phyloP scores from a whole-genome alignment of 495 filamentous ascomycete species.

The Poronia punctata region DNA sequence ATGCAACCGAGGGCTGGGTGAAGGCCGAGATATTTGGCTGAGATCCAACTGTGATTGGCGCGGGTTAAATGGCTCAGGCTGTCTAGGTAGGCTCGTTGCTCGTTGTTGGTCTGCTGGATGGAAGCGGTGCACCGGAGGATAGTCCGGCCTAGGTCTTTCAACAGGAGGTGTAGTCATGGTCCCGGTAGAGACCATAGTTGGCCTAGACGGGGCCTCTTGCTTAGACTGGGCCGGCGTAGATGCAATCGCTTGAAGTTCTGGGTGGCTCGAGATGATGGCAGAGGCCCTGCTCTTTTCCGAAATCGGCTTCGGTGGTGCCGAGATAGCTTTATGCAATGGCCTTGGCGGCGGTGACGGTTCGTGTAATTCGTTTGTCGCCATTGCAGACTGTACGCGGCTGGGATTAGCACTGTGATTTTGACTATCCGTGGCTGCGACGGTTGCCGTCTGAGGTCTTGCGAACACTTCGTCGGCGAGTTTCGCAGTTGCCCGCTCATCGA shows the following conservation, averaged over 20 bases:
- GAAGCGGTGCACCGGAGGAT: constrained; percentile 57
- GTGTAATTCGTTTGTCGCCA: constrained; percentile 7
- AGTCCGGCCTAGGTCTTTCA: constrained; percentile 40
- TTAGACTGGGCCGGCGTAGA: constrained; percentile 44
- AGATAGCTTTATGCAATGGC: constrained; percentile 27
- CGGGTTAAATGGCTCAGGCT: constrained; percentile 29
- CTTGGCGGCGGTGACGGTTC: constrained; percentile 16
- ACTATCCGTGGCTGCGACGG: constrained; percentile 15
- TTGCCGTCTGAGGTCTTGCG: constrained; percentile 39
- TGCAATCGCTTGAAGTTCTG: constrained; percentile 45
- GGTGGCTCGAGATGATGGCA: constrained; percentile 45
- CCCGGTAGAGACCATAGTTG: constrained; percentile 82
- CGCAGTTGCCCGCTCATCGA: constrained; percentile 71
- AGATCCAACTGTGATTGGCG: constrained; percentile 26
- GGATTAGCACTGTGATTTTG: constrained; percentile 31
- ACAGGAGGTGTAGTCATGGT: constrained; percentile 81
- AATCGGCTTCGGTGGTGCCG: constrained; percentile 31
- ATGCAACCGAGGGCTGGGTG: constrained; percentile 33
- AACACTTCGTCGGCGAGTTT: constrained; percentile 89
- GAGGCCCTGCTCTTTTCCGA: constrained; percentile 43
- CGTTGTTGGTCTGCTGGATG: constrained; percentile 49
- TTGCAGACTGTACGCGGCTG: constrained; percentile 19
- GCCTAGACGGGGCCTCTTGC: constrained; percentile 53
- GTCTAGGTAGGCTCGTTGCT: constrained; percentile 46
- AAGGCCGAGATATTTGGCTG: constrained; percentile 14